These are phyloP conservation scores for Talaromyces sp. DNA, from an alignment of 2,329 filamentous ascomycete species.

Conservation along the genomic window DNA sequence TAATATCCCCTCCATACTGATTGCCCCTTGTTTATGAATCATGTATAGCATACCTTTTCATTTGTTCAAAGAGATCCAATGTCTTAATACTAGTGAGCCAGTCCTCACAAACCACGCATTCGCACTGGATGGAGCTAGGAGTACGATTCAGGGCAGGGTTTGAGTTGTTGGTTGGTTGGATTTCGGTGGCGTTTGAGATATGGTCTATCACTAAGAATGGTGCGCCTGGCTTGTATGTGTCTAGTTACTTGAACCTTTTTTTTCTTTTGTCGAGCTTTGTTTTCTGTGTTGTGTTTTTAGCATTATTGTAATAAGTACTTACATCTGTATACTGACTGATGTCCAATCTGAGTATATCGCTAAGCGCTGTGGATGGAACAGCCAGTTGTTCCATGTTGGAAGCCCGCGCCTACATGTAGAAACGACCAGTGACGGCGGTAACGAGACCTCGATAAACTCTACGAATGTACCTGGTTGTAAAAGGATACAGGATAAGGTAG, in stretches of 20 bases:
- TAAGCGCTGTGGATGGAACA: neutral
- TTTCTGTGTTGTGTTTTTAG: neutral
- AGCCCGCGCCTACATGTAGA: neutral
- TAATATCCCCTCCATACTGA: neutral
- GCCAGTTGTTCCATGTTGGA: neutral
- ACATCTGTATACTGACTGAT: neutral
- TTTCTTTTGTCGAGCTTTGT: neutral
- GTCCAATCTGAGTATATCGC: neutral
- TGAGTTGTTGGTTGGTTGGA: neutral
- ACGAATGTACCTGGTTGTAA: too few species aligned
- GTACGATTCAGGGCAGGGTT: slow-evolving; percentile 1
- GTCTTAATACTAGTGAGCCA: slow-evolving; percentile 11
- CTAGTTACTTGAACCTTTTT: neutral
- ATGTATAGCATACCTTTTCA: slow-evolving; percentile 15
- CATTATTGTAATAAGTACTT: slow-evolving; percentile 5
- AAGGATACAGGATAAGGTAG: too few species aligned
- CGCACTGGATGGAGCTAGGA: slow-evolving; percentile 17
- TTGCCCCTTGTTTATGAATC: neutral
- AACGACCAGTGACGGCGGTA: neutral
- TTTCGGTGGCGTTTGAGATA: neutral
- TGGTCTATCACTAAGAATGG: neutral
- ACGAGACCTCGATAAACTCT: too few species aligned
- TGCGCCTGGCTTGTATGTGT: neutral
- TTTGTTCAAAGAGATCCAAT: slow-evolving; percentile 18
- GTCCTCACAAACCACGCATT: slow-evolving; percentile 9